Evolutionary conservation across 2,329 filamentous ascomycete genomes (phyloP).

Genomic region (Colletotrichum nymphaeae): DNA sequence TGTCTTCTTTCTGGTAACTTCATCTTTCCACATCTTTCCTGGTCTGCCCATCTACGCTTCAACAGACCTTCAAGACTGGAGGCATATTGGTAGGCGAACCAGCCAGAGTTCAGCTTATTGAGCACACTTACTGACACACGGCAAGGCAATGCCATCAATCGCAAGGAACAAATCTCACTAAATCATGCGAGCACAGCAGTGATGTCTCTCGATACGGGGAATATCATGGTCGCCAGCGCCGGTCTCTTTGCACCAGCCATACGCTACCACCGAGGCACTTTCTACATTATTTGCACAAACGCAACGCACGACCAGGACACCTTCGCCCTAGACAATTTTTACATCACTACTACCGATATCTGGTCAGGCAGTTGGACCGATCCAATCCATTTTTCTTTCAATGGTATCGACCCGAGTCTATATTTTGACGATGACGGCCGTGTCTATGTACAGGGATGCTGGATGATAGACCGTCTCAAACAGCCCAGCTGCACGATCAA

Average conservation of each 20-base stretch:
- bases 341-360: constrained; percentile 39
- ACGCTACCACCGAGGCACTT: constrained; percentile 37
- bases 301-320: neutral
- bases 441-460: constrained; percentile 45
- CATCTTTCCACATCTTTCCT: constrained; percentile 70
- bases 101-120: too few species aligned
- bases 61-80: constrained; percentile 46
- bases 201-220: constrained; percentile 19
- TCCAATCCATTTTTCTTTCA: constrained; percentile 49
- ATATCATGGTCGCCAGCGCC: constrained; percentile 13
- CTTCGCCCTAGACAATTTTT: constrained; percentile 38
- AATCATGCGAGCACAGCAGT: neutral
- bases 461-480: constrained; percentile 23
- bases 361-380: constrained; percentile 41
- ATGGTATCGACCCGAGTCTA: constrained; percentile 60
- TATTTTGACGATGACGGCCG: constrained; percentile 54
- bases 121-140: too few species aligned
- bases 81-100: constrained; percentile 39
- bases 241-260: constrained; percentile 42
- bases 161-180: constrained; percentile 12
- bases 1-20: constrained; percentile 57
- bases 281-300: constrained; percentile 44
- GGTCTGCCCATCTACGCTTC: constrained; percentile 57
- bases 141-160: constrained; percentile 25
- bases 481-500: constrained; percentile 30